Base-by-base conservation (phyloP, 306 rosid species). In the Casuarina equisetifolia region DNA sequence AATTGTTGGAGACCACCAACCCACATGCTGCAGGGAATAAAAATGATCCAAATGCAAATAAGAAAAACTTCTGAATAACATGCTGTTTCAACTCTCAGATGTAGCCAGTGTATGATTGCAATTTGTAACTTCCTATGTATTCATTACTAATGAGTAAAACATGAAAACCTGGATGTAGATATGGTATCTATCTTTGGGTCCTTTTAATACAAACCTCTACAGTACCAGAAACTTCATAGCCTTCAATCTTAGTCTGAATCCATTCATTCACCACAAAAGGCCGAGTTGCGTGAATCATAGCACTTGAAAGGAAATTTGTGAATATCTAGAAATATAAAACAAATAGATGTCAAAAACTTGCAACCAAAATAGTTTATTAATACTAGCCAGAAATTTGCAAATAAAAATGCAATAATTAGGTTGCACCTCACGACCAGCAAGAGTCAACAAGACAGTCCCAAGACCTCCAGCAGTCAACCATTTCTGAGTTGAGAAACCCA, bases 401-500 rank as follows among this genome's bases (percentile, higher is more conserved):
- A 12, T 53, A 59, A 43, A 70, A 20, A 67, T 73, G 43, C 55
- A 70, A 80, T 12, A 63, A 44, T 2, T 71, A 50, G 69, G 52
- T 84, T 80, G 74, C 76, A 91, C 98, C 97, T 95, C 98, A 74
- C 97, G 97, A 49, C 98, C 98, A 52, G 98, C 95, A 80, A 95
- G 92, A 63, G 98, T 95, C 89, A 95, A 74, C 92, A 95, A 85
- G 73, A 95, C 98, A 50, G 98, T 95, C 77, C 98, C 97, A 69
- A 95, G 92, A 87, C 98, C 98, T 85, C 98, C 98, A 40, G 97
- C 98, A 67, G 98, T 95, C 55, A 95, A 90, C 97, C 97, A 95
- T 76, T 55, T 92, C 80, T 95, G 97, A 76, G 98, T 95, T 20
- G 98, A 92, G 86, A 95, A 92, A 73, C 98, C 98, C 75, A 95